phyloP scores from a whole-genome alignment of 495 filamentous ascomycete genomes.

The Neurospora hispaniola region DNA sequence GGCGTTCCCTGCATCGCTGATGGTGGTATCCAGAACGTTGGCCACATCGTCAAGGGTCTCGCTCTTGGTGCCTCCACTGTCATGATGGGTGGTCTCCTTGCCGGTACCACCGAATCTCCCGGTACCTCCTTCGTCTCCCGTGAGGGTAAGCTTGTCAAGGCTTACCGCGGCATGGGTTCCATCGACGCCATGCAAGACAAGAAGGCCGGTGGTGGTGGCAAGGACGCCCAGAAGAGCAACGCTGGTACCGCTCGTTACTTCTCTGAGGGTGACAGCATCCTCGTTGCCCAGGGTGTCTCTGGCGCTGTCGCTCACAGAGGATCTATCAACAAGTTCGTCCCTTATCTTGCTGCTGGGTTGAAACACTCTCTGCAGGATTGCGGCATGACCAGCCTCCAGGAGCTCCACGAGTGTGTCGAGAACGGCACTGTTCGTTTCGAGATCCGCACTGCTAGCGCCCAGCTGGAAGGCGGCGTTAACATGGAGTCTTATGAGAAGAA shows the following conservation, averaged over 20 bases:
- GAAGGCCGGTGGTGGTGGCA: conserved; percentile 60
- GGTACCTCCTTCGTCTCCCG: conserved; percentile 92
- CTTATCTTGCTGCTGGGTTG: conserved; percentile 87
- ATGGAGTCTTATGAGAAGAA: conserved; percentile 99
- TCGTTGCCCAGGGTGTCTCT: conserved; percentile 94
- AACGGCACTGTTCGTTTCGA: conserved; percentile 83
- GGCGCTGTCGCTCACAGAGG: conserved; percentile 52
- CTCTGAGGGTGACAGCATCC: conserved; percentile 85
- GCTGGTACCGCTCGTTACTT: conserved; percentile 98
- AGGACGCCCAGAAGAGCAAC: conserved; percentile 77
- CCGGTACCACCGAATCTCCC: conserved; percentile 94
- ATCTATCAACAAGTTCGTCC: conserved; percentile 86
- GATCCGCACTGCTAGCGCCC: conserved; percentile 83
- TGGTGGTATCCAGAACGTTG: conserved; percentile 95
- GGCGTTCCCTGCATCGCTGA: conserved; percentile 97
- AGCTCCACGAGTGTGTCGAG: conserved; percentile 64
- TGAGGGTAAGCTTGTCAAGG: conserved; percentile 96
- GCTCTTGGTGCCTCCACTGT: conserved; percentile 88
- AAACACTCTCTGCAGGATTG: conserved; percentile 97
- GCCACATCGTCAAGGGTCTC: conserved; percentile 97
- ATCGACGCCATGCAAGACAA: conserved; percentile 99
- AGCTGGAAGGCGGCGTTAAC: conserved; percentile 92
- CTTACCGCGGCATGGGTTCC: conserved; percentile 95
- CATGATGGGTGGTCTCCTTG: conserved; percentile 98
- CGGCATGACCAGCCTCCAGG: conserved; percentile 65